Conservation (phyloP, 768 basidiomycete genomes). For the Royoungia palumana region DNA sequence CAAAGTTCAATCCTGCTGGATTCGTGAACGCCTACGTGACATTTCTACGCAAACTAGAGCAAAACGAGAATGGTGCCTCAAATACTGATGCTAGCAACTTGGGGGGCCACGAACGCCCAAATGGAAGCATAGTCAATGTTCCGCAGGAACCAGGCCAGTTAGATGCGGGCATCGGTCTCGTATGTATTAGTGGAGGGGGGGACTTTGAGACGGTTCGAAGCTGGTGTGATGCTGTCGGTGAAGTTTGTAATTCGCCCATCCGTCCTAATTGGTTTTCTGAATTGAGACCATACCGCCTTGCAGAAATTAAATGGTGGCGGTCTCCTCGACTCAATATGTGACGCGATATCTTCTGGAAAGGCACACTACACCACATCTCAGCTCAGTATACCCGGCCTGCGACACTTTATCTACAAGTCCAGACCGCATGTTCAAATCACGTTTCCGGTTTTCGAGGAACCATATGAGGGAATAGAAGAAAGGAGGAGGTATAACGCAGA, state of each 20-base stretch:
- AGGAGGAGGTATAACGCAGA: constrained; percentile 50
- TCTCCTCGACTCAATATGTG: constrained; percentile 47
- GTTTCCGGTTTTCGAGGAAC: constrained; percentile 79
- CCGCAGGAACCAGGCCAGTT: constrained; percentile 15
- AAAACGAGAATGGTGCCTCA: constrained; percentile 4
- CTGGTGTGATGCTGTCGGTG: constrained; percentile 69
- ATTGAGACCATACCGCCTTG: neutral
- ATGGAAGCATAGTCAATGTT: neutral
- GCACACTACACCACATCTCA: constrained; percentile 70
- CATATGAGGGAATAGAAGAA: constrained; percentile 63
- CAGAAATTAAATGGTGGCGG: constrained; percentile 69
- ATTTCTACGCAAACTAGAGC: constrained; percentile 50
- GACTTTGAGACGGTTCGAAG: constrained; percentile 81
- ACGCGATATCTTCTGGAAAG: constrained; percentile 44
- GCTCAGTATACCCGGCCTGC: constrained; percentile 82
- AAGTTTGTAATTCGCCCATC: constrained; percentile 37
- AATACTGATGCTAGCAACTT: neutral
- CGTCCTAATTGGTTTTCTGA: neutral
- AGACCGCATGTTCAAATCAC: constrained; percentile 88
- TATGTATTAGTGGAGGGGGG: constrained; percentile 76
- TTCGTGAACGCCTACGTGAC: constrained; percentile 92
- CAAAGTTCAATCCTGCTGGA: constrained; percentile 84
- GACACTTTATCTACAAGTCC: constrained; percentile 96
- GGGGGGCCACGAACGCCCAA: constrained; percentile 1
- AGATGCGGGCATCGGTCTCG: constrained; percentile 53